A percentile compares a stretch with the other conserved stretches of the same genome.
Conservation (phyloP, 495 filamentous ascomycete species). For the Aspergillus heteromorphus region DNA sequence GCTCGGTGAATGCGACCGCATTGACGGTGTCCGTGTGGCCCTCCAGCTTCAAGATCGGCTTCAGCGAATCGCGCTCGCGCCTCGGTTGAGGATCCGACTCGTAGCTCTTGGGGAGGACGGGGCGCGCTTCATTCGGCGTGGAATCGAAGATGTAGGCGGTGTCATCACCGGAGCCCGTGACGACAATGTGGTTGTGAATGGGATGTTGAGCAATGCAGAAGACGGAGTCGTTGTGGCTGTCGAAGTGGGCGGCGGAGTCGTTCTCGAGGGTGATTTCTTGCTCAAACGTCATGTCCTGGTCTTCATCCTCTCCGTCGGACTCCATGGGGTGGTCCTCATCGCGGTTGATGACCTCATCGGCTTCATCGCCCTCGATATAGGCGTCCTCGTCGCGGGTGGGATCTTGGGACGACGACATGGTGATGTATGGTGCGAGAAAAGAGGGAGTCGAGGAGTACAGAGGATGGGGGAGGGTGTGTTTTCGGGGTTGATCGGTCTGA, state of each 20-base stretch:
- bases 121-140: slow-evolving; percentile 50
- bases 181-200: slow-evolving; percentile 64
- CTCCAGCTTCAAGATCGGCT: slow-evolving; percentile 61
- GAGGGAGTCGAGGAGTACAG: neutral
- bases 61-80: slow-evolving; percentile 53
- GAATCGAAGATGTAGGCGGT: slow-evolving; percentile 78
- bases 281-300: slow-evolving; percentile 58
- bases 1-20: slow-evolving; percentile 75
- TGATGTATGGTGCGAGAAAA: slow-evolving; percentile 4
- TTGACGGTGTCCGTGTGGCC: slow-evolving; percentile 92
- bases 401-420: slow-evolving; percentile 44
- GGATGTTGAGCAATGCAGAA: slow-evolving; percentile 95
- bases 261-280: slow-evolving; percentile 79
- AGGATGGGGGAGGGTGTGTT: neutral
- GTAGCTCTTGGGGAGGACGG: slow-evolving; percentile 69
- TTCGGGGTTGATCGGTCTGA: neutral
- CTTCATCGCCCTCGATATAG: slow-evolving; percentile 66
- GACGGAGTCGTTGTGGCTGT: slow-evolving; percentile 78
- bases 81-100: slow-evolving; percentile 57
- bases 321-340: slow-evolving; percentile 73
- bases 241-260: slow-evolving; percentile 89
- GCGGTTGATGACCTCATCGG: slow-evolving; percentile 60
- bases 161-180: slow-evolving; percentile 83
- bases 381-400: slow-evolving; percentile 45
- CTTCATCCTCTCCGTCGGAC: slow-evolving; percentile 48